Percentiles rank a stretch among this genome's conserved stretches.
Conservation (phyloP, 2,329 filamentous ascomycete genomes). For the Colletotrichum lini region DNA sequence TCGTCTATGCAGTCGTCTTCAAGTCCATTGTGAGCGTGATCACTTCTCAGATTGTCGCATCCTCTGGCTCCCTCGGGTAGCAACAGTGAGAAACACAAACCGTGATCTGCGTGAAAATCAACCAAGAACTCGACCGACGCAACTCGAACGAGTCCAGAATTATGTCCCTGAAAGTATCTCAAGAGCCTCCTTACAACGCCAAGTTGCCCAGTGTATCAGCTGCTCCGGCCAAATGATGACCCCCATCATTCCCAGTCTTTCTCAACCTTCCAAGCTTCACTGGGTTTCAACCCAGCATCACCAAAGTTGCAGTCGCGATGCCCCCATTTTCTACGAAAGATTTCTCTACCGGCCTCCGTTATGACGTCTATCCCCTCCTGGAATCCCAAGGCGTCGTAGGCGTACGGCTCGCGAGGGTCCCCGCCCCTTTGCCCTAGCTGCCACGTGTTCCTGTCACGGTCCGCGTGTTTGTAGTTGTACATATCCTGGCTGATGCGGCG, state of each 20-base stretch:
- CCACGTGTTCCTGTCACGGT: conserved; percentile 64
- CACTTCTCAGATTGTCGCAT: too few relatives aligned
- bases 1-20: too few relatives aligned
- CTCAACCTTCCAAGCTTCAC: conserved; percentile 63
- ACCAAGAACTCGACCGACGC: too few relatives aligned
- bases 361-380: conserved; percentile 59
- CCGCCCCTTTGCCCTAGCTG: conserved; percentile 67
- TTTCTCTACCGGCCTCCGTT: conserved; percentile 60
- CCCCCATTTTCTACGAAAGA: conserved; percentile 62
- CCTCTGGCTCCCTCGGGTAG: too few relatives aligned
- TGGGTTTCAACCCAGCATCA: conserved; percentile 53
- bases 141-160: too few relatives aligned
- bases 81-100: too few relatives aligned
- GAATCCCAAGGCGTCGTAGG: conserved; percentile 63
- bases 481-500: conserved; percentile 51
- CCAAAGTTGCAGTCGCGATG: conserved; percentile 59
- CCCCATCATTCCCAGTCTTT: conserved; percentile 53
- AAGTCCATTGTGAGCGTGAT: too few relatives aligned
- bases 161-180: neutral
- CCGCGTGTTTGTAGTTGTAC: conserved; percentile 60
- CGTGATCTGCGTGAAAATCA: too few relatives aligned
- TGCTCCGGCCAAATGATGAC: neutral
- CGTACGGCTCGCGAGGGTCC: conserved; percentile 63
- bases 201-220: neutral
- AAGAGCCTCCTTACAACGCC: neutral